Evolutionary conservation across 768 basidiomycete species (phyloP).

Genomic region (Kockovaella imperatae): DNA sequence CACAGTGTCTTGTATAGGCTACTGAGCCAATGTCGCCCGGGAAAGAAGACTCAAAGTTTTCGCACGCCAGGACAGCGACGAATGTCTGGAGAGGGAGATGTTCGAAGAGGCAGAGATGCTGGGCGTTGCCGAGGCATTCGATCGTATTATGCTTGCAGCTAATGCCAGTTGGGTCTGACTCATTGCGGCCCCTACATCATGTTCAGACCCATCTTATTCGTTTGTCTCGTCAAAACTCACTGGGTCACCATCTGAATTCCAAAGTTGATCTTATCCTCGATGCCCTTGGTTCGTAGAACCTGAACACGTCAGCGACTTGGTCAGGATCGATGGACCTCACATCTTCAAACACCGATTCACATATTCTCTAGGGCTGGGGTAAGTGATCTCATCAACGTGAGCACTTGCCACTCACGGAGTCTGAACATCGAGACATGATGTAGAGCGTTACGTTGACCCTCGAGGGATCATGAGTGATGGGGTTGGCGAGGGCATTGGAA

Average conservation of each 20-base stretch:
- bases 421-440: constrained; percentile 69
- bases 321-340: constrained; percentile 45
- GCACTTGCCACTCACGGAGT: constrained; percentile 50
- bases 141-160: constrained; percentile 68
- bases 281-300: constrained; percentile 49
- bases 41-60: constrained; percentile 22
- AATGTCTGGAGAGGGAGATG: constrained; percentile 41
- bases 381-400: background rate
- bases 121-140: constrained; percentile 78
- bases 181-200: constrained; percentile 15
- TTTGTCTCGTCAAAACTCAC: no score
- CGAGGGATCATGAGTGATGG: background rate
- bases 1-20: constrained; percentile 61
- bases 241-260: constrained; percentile 64
- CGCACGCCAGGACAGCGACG: constrained; percentile 19
- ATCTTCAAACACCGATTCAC: constrained; percentile 67
- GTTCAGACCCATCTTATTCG: background rate
- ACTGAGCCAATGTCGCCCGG: constrained; percentile 58
- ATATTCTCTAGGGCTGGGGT: constrained; percentile 48
- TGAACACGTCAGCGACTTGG: constrained; percentile 2
- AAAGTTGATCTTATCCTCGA: constrained; percentile 60
- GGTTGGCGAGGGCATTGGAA: background rate
- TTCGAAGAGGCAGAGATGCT: constrained; percentile 64
- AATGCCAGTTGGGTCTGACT: constrained; percentile 50
- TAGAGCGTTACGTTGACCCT: constrained; percentile 34